Conservation (phyloP, 1,284 basidiomycete genomes). For the Sparassis latifolia region DNA sequence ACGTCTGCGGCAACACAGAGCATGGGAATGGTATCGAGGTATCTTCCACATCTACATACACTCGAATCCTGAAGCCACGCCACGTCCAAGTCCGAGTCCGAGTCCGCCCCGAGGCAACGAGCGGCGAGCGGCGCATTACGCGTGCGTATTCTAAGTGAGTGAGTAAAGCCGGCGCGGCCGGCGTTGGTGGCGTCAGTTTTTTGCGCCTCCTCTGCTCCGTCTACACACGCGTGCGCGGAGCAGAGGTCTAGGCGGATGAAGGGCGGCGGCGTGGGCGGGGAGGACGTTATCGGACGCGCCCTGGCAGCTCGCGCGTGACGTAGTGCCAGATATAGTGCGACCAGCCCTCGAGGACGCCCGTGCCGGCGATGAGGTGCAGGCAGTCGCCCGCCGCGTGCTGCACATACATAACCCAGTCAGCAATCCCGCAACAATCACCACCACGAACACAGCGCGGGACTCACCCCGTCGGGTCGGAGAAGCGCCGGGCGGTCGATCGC, state of each 20-base stretch:
- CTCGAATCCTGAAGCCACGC: neutral
- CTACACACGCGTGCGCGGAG: too few species aligned
- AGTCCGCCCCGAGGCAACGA: neutral
- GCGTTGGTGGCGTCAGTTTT: too few species aligned
- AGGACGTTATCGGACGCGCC: slow-evolving; percentile 11
- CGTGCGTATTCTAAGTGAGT: too few species aligned
- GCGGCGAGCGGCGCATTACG: too few species aligned
- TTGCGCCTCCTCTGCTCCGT: too few species aligned
- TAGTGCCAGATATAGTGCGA: slow-evolving; percentile 64
- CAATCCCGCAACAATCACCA: too few species aligned
- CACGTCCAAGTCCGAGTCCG: neutral
- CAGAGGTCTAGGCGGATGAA: too few species aligned
- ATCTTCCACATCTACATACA: neutral
- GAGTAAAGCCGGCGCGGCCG: too few species aligned
- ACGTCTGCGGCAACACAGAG: too few species aligned
- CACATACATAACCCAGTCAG: neutral
- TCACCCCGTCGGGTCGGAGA: slow-evolving; percentile 55
- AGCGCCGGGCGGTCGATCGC: slow-evolving; percentile 52
- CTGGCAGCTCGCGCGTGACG: slow-evolving; percentile 34
- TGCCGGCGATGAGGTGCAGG: slow-evolving; percentile 56
- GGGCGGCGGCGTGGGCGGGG: too few species aligned
- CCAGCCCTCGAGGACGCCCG: slow-evolving; percentile 67
- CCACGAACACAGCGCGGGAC: slow-evolving; percentile 16
- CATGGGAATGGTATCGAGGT: too few species aligned
- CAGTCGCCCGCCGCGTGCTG: slow-evolving; percentile 57